Percentiles rank a stretch among this genome's conserved stretches.
phyloP scores from a whole-genome alignment of 441 rosid species.

The Erodium moschatum region DNA sequence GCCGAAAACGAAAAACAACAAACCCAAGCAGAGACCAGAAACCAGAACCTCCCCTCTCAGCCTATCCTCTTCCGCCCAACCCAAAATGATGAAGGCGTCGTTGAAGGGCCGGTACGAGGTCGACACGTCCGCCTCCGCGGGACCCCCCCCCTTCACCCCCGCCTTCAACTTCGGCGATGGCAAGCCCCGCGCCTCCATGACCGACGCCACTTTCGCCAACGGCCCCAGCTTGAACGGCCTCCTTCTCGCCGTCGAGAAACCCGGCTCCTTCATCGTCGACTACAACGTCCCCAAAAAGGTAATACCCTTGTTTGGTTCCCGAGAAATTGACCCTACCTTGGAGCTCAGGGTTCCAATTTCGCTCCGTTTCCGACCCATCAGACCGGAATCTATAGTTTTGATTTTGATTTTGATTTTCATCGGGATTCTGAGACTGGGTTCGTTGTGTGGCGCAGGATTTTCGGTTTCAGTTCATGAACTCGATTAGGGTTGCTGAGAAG shows the following conservation, averaged over 20 bases:
- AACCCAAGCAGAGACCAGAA: too few species aligned
- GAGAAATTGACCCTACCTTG: background rate
- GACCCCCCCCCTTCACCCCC: constrained; percentile 30
- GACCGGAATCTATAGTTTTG: background rate
- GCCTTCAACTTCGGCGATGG: constrained; percentile 56
- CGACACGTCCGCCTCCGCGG: constrained; percentile 43
- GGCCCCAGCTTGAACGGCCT: constrained; percentile 80
- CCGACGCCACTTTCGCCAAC: constrained; percentile 66
- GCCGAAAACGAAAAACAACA: too few species aligned
- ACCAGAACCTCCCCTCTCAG: background rate
- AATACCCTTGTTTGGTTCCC: background rate
- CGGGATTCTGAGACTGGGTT: background rate
- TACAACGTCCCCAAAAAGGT: constrained; percentile 81
- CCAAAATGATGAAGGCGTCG: constrained; percentile 60
- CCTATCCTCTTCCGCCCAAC: background rate
- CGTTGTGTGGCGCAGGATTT: constrained; percentile 48
- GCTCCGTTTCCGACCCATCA: too few species aligned
- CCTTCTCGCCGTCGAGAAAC: constrained; percentile 65
- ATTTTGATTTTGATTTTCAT: background rate
- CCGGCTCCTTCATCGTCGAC: constrained; percentile 73
- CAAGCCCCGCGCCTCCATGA: constrained; percentile 69
- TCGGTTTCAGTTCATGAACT: constrained; percentile 94
- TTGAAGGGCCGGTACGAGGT: constrained; percentile 62
- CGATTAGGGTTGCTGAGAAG: constrained; percentile 57
- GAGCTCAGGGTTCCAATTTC: background rate